Base-by-base conservation (phyloP, 805 yeast species). In the Komagataella pseudopastoris region DNA sequence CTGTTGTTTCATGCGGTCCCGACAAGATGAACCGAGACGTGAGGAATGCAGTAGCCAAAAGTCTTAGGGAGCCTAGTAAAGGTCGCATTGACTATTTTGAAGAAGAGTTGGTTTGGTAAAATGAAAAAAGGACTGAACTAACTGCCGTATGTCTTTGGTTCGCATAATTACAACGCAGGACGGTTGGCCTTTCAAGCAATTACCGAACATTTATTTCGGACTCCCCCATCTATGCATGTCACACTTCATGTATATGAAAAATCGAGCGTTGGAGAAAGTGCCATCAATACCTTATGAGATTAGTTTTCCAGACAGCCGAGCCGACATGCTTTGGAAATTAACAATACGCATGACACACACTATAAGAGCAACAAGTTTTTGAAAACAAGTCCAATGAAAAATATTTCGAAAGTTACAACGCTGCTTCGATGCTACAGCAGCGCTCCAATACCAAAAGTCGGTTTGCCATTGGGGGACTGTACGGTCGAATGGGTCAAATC, bases 81-180 rank as follows among this genome's bases (percentile, higher is more conserved):
- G 39, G 39, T 8, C 72, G 85, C 46, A 75, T 85, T 17, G 90
- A 83, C 54, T 81, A 81, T 59, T 81, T 71, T 60, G 95, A 88
- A 61, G 90, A 85, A 59, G 72, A 83, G 49, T 88, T 84, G 65
- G 71, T 75, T 10, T 86, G 95, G 95, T 81, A 60, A 59, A 20
- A 14, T 3, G 3, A 39, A 39, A n/a, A 39, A 20, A 2, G 20
- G 20, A 20, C 20, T 20, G 20, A 3, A 4, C 20, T 20, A 20
- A 20, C 20, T 20, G 20, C 20, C 20, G 2, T 20, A 20, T 20
- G 20, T 4, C 20, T 20, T 20, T 20, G 20, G 20, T 20, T 20
- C 20, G 4, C 20, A 20, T 20, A 20, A 20, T 20, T 20, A 30
- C 14, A 5, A 10, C 39, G 10, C 8, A 4, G n/a, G 14, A 10